Conservation (phyloP, 2,329 filamentous ascomycete species). For the Botrytis pseudocinerea region DNA sequence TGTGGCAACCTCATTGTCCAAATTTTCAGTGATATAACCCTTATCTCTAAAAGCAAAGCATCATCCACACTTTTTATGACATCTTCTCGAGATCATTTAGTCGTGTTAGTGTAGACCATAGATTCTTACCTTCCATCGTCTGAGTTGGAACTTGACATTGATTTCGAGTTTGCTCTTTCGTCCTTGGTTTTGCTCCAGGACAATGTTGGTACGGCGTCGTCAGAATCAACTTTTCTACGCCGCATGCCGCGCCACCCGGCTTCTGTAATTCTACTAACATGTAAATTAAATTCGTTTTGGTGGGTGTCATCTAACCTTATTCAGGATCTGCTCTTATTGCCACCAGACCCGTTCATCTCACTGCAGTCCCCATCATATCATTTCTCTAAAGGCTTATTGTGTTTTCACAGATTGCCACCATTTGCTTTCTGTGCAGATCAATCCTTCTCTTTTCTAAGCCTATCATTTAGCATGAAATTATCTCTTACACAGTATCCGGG, state of each 20-base stretch:
- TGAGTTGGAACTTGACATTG: not conserved
- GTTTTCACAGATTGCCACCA: not conserved
- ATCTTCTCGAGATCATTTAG: not conserved
- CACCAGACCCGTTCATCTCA: not conserved
- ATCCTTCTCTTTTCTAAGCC: not conserved
- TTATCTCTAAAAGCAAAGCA: not conserved
- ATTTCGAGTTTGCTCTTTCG: not conserved
- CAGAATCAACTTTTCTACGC: slow-evolving; percentile 10
- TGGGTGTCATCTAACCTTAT: not conserved
- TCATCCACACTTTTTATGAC: not conserved
- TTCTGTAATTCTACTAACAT: not conserved
- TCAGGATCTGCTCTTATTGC: not conserved
- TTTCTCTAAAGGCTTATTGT: not conserved
- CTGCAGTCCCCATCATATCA: not conserved
- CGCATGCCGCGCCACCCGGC: not conserved
- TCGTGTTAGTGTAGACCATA: no score
- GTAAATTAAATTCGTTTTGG: not conserved
- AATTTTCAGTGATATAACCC: not conserved
- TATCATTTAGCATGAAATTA: not conserved
- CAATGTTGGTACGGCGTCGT: not conserved
- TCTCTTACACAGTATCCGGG: not conserved
- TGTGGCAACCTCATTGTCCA: not conserved
- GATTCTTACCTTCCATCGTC: not conserved
- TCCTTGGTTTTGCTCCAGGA: not conserved
- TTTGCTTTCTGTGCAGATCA: not conserved